These are phyloP conservation scores for Sphagnum fallax DNA, from an alignment of 228 moss, liverwort and hornwort genomes.

Conservation along the genomic window DNA sequence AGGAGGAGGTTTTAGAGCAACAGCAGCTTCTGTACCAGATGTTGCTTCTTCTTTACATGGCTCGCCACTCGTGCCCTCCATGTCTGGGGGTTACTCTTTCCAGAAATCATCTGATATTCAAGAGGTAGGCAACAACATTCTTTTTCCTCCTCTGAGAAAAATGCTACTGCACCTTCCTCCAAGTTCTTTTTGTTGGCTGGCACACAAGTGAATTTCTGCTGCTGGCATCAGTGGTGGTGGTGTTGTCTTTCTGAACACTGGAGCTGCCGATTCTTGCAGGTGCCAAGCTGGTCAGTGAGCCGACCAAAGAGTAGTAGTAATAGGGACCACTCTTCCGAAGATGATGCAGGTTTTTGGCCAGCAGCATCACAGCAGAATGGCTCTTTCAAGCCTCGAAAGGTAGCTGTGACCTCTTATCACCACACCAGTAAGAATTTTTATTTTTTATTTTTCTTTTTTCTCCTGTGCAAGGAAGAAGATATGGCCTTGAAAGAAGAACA, in stretches of 20 bases:
- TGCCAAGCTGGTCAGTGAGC: constrained; percentile 16
- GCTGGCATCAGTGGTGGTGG: background rate
- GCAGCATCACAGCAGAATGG: constrained; percentile 6
- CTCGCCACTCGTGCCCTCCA: constrained; percentile 1
- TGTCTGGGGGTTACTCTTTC: constrained; percentile 12
- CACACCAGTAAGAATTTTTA: too few species aligned
- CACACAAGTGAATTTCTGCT: background rate
- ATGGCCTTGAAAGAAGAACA: constrained; percentile 1
- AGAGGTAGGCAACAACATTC: constrained; percentile 8
- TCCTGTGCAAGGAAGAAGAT: constrained; percentile 20
- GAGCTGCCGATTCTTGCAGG: constrained; percentile 13
- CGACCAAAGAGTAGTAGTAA: constrained; percentile 1
- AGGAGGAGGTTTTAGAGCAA: background rate
- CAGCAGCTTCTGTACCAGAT: background rate
- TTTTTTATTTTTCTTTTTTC: too few species aligned
- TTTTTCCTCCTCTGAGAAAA: background rate
- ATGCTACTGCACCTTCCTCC: background rate
- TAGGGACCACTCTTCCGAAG: constrained; percentile 12
- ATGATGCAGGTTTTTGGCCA: constrained; percentile 14
- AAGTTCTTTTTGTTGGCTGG: background rate
- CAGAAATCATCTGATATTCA: constrained; percentile 18
- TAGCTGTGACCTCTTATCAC: background rate
- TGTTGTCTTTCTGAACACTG: background rate
- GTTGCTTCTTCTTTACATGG: too few species aligned
- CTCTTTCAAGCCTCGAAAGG: constrained; percentile 1